Conservation (phyloP, 305 asterid species). For the Ajuga reptans region DNA sequence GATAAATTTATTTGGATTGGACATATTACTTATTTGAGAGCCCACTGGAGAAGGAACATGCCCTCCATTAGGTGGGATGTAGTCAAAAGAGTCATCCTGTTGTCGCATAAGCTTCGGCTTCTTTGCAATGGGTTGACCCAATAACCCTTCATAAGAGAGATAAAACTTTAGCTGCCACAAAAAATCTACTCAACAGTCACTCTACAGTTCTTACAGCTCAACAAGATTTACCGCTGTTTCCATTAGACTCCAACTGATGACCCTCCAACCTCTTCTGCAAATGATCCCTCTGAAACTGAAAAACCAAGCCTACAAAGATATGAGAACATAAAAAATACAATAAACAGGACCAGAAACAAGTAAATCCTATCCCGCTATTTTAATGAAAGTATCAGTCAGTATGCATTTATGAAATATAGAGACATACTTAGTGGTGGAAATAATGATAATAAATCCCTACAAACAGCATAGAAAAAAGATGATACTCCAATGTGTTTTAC, state of each 20-base stretch:
- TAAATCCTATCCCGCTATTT: not conserved
- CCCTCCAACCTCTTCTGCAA: slow-evolving; percentile 54
- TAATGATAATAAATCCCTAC: not conserved
- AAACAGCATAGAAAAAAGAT: not conserved
- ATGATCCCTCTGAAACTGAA: slow-evolving; percentile 53
- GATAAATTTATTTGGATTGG: slow-evolving; percentile 55
- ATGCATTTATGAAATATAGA: not conserved
- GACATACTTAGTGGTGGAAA: not conserved
- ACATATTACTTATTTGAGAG: slow-evolving; percentile 74
- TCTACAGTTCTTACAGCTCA: slow-evolving; percentile 12
- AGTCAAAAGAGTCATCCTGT: slow-evolving; percentile 58
- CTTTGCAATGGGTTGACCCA: slow-evolving; percentile 60
- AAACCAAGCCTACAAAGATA: slow-evolving; percentile 13
- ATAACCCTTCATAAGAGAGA: slow-evolving; percentile 46
- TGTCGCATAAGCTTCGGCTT: slow-evolving; percentile 63
- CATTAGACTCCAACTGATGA: slow-evolving; percentile 60
- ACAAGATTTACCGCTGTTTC: slow-evolving; percentile 48
- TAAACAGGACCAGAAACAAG: not conserved
- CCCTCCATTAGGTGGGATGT: slow-evolving; percentile 44
- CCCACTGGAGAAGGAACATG: slow-evolving; percentile 71
- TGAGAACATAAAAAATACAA: slow-evolving; percentile 7
- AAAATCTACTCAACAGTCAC: slow-evolving; percentile 15
- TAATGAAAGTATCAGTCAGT: not conserved
- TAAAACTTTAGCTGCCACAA: slow-evolving; percentile 21
- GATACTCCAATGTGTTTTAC: not conserved